Conservation (phyloP, 495 filamentous ascomycete species). For the Daldinia caldariorum region DNA sequence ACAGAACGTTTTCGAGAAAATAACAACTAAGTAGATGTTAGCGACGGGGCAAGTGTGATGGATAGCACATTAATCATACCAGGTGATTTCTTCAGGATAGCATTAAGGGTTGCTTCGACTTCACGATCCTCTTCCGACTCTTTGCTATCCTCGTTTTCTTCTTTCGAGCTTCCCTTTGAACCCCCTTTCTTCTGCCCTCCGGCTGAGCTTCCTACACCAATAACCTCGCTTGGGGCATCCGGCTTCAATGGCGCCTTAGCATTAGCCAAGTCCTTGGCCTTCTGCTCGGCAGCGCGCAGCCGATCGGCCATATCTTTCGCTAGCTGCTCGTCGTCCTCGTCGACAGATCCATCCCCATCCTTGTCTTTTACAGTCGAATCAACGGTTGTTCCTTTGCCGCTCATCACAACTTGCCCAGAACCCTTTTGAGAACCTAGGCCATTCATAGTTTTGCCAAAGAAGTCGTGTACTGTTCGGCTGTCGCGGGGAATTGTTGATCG, state of each 20-base stretch:
- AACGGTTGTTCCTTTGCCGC: slow-evolving; percentile 45
- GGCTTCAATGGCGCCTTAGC: slow-evolving; percentile 64
- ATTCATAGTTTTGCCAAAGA: slow-evolving; percentile 65
- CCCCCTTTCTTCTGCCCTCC: slow-evolving; percentile 67
- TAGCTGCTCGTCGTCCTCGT: slow-evolving; percentile 55
- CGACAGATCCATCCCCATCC: slow-evolving; percentile 57
- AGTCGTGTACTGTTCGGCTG: slow-evolving; percentile 56
- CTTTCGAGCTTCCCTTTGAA: slow-evolving; percentile 38
- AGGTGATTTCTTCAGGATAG: slow-evolving; percentile 81
- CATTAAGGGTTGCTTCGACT: slow-evolving; percentile 71
- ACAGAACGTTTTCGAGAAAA: slow-evolving; percentile 96
- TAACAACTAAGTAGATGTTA: slow-evolving; percentile 71
- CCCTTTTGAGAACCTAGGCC: slow-evolving; percentile 55
- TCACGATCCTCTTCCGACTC: slow-evolving; percentile 67
- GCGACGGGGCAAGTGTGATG: not conserved
- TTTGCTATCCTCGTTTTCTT: slow-evolving; percentile 53
- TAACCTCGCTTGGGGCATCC: slow-evolving; percentile 56
- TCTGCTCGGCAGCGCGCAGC: slow-evolving; percentile 61
- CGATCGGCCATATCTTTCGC: slow-evolving; percentile 57
- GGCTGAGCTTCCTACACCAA: slow-evolving; percentile 66
- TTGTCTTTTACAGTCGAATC: slow-evolving; percentile 50
- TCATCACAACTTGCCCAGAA: slow-evolving; percentile 47
- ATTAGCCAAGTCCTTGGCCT: slow-evolving; percentile 65
- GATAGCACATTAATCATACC: slow-evolving; percentile 62
- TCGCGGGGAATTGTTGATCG: slow-evolving; percentile 50